Evolutionary conservation across 129 eudicot genomes (phyloP).

Genomic region (Gnaphalium uliginosum): DNA sequence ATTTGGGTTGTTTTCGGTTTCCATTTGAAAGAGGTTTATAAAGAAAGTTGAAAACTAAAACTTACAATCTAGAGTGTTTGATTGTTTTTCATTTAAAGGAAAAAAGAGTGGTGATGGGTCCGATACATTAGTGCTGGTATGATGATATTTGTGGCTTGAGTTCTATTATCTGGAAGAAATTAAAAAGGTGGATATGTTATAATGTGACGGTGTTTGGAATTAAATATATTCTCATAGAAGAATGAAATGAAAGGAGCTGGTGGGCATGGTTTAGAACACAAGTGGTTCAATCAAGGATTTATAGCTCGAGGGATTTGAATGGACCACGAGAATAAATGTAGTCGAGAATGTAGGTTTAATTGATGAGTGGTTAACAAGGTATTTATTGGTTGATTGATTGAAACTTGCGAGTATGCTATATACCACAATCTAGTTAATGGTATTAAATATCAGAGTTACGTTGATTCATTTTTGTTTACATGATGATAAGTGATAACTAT

Average conservation of each 20-base stretch:
- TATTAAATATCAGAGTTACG: neutral
- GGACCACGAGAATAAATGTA: conserved; percentile 34
- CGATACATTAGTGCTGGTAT: conserved; percentile 30
- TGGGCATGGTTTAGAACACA: conserved; percentile 16
- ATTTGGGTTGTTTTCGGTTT: conserved; percentile 31
- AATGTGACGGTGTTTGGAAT: conserved; percentile 28
- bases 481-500: neutral
- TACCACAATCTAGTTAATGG: conserved; percentile 13
- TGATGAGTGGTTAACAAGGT: conserved; percentile 33
- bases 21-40: conserved; percentile 17
- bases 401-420: conserved; percentile 8
- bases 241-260: conserved; percentile 30
- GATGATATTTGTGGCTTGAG: conserved; percentile 28
- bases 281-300: conserved; percentile 35
- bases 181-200: conserved; percentile 28
- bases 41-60: neutral
- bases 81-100: conserved; percentile 26
- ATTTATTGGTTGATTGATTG: conserved; percentile 27
- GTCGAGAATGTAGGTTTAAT: conserved; percentile 29
- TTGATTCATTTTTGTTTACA: neutral
- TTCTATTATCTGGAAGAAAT: conserved; percentile 10
- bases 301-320: conserved; percentile 21
- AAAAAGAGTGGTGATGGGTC: conserved; percentile 28
- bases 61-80: neutral
- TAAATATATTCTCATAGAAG: conserved; percentile 35